Base-by-base conservation (phyloP, 768 basidiomycete species). In the Trametes maxima region DNA sequence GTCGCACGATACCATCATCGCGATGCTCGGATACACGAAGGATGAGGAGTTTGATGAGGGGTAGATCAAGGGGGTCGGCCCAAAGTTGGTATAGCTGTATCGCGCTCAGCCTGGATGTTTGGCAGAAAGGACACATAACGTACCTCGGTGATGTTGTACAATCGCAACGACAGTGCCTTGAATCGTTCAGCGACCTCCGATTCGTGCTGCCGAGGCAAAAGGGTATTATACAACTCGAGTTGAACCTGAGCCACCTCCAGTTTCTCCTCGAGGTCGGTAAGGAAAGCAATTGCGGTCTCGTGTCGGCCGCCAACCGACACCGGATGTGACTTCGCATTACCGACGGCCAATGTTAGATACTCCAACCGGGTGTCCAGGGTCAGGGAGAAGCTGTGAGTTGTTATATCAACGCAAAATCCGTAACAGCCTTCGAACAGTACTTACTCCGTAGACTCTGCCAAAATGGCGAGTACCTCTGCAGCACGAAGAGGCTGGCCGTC, bases 241-340 rank as follows among this genome's bases (percentile, higher is more conserved):
- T 99, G 97, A 10, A 98, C 94, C 75, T 96, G 91, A 6, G 95
- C 92, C 24, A 99, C 97, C 45, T 99, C 97, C 13, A 98, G 83
- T 71, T 95, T 94, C 74, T 99, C 97, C 77, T 98, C 95, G 19
- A 97, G 79, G 66, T 92, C 90, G 0, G 90, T 93, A n/a, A 96
- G 82, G 79, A 98, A 97, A 51, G 92, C 89, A 51, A 98, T 93
- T n/a, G 93, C 92, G 33, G 88, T 89, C 72, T 95, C 92, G 66
- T 94, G 90, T 59, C 85, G 80, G 11, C 90, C 89, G 33, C 85
- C 82, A 17, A 83, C 79, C 19, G 93, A 88, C 10, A 92, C 83
- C 1, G 92, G 90, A 71, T 95, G 93, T 16, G 96, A 96, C 75
- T 98, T 98, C 52, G 95, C 96, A 69, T 98, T 97, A 54, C 92